A percentile compares a stretch with the other conserved stretches of the same genome.
phyloP scores from a whole-genome alignment of 257 asterid genomes.

The Solanum chiquidenum region DNA sequence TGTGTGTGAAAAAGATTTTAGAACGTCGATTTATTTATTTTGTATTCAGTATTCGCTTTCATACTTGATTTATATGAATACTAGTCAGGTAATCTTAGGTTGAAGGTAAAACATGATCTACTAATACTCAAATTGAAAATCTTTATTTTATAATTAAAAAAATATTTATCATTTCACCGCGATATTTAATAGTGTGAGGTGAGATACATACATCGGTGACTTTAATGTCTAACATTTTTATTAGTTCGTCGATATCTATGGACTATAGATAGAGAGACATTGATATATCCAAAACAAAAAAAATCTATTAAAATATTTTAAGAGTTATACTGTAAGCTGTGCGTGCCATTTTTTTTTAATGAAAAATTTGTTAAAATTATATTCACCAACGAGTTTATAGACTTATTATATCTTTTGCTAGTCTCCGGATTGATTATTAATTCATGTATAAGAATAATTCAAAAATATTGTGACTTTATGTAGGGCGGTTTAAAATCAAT shows the following conservation, averaged over 20 bases:
- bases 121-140: neutral
- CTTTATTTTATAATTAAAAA: neutral
- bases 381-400: neutral
- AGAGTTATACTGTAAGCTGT: neutral
- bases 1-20: neutral
- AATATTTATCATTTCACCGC: neutral
- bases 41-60: rapidly evolving
- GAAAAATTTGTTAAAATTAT: neutral
- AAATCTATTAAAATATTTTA: neutral
- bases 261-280: neutral
- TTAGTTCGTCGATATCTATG: neutral
- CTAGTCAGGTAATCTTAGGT: neutral
- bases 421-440: too few species aligned
- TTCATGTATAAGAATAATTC: neutral
- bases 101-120: neutral
- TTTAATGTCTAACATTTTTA: neutral
- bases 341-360: neutral
- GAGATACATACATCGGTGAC: neutral
- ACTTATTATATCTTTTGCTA: too few species aligned
- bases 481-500: neutral
- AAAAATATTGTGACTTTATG: neutral
- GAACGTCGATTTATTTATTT: neutral
- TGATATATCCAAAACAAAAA: neutral
- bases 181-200: neutral
- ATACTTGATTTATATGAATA: too few species aligned